Evolutionary conservation across 306 rosid genomes (phyloP).

Genomic region (Trifolium repens): DNA sequence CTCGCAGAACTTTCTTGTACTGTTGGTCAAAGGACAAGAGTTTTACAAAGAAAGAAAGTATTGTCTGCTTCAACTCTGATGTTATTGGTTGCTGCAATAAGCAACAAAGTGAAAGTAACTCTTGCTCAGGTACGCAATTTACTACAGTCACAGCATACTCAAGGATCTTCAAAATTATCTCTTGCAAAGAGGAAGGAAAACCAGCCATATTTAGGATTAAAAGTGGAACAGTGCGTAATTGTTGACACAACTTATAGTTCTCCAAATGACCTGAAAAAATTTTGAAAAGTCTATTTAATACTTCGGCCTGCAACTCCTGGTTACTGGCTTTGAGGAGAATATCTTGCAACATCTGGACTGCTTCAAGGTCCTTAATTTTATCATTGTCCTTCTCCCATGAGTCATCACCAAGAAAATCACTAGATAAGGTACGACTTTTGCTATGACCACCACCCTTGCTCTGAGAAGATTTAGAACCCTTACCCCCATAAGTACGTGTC

Average conservation of each 20-base stretch:
- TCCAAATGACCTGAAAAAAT: constrained; percentile 95
- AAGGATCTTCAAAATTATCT: constrained; percentile 92
- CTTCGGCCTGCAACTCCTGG: constrained; percentile 93
- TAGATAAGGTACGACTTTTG: constrained; percentile 74
- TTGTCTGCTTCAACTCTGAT: constrained; percentile 82
- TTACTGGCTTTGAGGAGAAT: constrained; percentile 88
- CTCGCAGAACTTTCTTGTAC: constrained; percentile 94
- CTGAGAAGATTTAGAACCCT: constrained; percentile 72
- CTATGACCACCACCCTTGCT: constrained; percentile 65
- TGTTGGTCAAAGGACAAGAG: constrained; percentile 98
- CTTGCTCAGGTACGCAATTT: constrained; percentile 99
- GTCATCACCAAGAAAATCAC: constrained; percentile 79
- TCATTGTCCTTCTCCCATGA: constrained; percentile 86
- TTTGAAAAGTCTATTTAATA: constrained; percentile 92
- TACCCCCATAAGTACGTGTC: constrained; percentile 59
- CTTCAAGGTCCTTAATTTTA: constrained; percentile 98
- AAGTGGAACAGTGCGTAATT: constrained; percentile 95
- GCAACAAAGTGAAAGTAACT: constrained; percentile 98
- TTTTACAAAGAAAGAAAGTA: constrained; percentile 92
- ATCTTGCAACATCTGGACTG: constrained; percentile 98
- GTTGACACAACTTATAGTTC: constrained; percentile 92
- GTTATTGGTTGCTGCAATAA: constrained; percentile 95
- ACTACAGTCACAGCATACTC: constrained; percentile 99
- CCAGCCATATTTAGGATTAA: constrained; percentile 93
- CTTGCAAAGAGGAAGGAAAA: constrained; percentile 85